phyloP scores from a whole-genome alignment of 2,329 filamentous ascomycete species.

The Stachybotrys echinatus region DNA sequence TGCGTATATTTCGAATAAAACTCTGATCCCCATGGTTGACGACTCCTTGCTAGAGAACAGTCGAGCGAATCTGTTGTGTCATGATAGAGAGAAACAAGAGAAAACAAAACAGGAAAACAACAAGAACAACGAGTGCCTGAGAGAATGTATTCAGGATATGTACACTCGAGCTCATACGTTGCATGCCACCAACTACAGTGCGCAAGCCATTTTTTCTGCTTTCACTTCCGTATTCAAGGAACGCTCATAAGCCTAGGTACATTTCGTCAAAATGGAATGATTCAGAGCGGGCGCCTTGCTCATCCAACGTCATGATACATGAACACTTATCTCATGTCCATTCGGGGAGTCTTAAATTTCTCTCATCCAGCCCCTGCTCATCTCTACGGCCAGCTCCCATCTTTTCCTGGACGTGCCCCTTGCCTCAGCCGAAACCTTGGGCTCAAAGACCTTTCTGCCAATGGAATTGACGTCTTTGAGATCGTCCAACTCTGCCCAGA shows the following conservation, averaged over 20 bases:
- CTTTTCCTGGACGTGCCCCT: conserved; percentile 38
- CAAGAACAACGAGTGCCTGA: no score
- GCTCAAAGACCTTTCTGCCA: conserved; percentile 65
- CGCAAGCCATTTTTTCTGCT: no score
- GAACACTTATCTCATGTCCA: not conserved
- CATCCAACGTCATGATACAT: not conserved
- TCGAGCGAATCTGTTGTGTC: not conserved
- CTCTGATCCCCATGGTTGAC: not conserved
- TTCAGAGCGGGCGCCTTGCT: no score
- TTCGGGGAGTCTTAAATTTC: conserved; percentile 10
- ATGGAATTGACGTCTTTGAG: conserved; percentile 67
- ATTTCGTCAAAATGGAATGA: no score
- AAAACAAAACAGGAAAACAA: no score
- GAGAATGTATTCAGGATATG: no score
- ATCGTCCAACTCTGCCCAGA: conserved; percentile 73
- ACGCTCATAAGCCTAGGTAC: no score
- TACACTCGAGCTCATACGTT: no score
- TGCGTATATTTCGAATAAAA: not conserved
- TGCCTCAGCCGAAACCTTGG: conserved; percentile 47
- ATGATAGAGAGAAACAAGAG: no score
- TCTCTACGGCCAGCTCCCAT: conserved; percentile 55
- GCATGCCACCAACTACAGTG: no score
- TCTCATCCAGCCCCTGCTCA: conserved; percentile 50
- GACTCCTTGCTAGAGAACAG: not conserved
- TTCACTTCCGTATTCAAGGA: no score